Percentiles rank a stretch among this genome's conserved stretches.
phyloP scores from a whole-genome alignment of 148 eudicot species.

The Silene latifolia region DNA sequence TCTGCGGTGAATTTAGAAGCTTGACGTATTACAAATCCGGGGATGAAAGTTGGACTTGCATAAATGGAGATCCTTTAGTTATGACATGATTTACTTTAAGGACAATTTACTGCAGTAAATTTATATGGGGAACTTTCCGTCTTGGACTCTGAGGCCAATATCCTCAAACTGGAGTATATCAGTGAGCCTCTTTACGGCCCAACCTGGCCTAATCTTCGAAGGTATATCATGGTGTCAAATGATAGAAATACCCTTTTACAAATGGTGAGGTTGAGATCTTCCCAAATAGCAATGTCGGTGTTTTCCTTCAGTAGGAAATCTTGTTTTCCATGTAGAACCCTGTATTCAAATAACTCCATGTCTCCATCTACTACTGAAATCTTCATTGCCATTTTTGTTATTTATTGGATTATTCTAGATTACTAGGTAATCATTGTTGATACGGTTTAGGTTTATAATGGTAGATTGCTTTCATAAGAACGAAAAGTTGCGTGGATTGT shows the following conservation, averaged over 20 bases:
- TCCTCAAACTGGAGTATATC: background rate
- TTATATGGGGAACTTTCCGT: conserved; percentile 2
- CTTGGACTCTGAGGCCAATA: background rate
- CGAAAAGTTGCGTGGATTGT: background rate
- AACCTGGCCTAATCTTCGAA: background rate
- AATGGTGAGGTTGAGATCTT: no score
- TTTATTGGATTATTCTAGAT: background rate
- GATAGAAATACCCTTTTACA: background rate
- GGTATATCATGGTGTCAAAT: background rate
- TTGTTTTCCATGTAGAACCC: background rate
- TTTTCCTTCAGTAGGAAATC: background rate
- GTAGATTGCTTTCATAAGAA: background rate
- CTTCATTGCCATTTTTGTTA: background rate
- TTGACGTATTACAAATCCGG: conserved; percentile 15
- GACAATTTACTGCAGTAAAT: background rate
- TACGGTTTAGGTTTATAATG: no score
- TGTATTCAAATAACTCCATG: no score
- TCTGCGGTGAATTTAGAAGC: background rate
- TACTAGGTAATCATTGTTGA: no score
- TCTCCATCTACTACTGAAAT: background rate
- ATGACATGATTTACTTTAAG: background rate
- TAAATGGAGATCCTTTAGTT: background rate
- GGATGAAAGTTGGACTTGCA: conserved; percentile 8
- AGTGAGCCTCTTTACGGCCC: background rate
- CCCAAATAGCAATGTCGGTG: no score